phyloP scores from a whole-genome alignment of 441 rosid genomes.

The Croton laevigatus region DNA sequence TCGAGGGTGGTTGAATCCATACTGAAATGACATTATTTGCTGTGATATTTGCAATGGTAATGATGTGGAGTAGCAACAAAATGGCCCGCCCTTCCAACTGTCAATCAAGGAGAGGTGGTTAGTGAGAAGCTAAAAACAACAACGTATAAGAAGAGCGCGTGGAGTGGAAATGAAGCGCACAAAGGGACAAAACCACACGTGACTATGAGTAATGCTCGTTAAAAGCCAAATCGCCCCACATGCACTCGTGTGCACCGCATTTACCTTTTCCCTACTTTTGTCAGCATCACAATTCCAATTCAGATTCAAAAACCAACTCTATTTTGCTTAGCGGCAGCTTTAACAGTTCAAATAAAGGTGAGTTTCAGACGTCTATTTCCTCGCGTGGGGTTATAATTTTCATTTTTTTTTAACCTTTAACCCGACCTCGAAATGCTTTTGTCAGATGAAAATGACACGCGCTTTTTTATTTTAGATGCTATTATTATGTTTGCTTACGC shows the following conservation, averaged over 20 bases:
- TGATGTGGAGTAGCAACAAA: not conserved
- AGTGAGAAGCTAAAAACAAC: too few species aligned
- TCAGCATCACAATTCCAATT: not conserved
- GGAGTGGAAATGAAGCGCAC: not conserved
- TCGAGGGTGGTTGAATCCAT: too few species aligned
- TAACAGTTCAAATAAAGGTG: not conserved
- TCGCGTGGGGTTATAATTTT: slow-evolving; percentile 14
- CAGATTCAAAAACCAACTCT: too few species aligned
- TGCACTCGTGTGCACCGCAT: slow-evolving; percentile 38
- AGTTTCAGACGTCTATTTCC: slow-evolving; percentile 9
- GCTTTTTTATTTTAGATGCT: not conserved
- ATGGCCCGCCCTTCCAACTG: not conserved
- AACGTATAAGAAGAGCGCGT: slow-evolving; percentile 14
- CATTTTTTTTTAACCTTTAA: not conserved
- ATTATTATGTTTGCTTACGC: slow-evolving; percentile 19
- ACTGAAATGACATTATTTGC: too few species aligned
- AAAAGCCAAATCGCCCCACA: slow-evolving; percentile 13
- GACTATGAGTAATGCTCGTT: slow-evolving; percentile 4
- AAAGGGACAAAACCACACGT: slow-evolving; percentile 36
- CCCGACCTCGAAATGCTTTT: slow-evolving; percentile 5
- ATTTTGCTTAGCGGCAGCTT: not conserved
- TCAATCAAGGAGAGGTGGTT: not conserved
- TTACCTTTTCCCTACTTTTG: not conserved
- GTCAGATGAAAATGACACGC: slow-evolving; percentile 12
- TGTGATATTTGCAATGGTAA: too few species aligned